Conservation (phyloP, 345 rosid species). For the Rhodomyrtus tomentosa region DNA sequence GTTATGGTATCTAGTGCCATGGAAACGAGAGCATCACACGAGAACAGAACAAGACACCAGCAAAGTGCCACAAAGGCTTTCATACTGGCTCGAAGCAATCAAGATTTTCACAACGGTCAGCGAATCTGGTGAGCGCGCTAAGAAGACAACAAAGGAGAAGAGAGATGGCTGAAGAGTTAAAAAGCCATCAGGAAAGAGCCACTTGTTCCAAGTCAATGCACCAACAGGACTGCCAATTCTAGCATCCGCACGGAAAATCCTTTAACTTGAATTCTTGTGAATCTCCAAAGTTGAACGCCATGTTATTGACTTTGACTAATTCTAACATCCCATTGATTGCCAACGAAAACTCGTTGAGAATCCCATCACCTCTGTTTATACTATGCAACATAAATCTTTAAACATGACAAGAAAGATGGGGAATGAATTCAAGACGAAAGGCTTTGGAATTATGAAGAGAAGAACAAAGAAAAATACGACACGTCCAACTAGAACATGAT, state of each 20-base stretch:
- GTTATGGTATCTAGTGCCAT: neutral
- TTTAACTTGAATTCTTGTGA: too few relatives aligned
- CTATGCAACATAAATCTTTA: too few relatives aligned
- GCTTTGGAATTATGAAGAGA: neutral
- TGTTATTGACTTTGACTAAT: too few relatives aligned
- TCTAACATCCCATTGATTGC: neutral
- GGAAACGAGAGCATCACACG: neutral
- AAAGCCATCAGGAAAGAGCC: neutral
- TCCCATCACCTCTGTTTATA: neutral
- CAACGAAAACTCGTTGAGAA: neutral
- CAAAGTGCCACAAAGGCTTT: neutral
- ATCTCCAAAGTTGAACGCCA: too few relatives aligned
- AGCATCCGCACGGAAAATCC: too few relatives aligned
- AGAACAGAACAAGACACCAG: neutral
- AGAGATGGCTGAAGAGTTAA: neutral
- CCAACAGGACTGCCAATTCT: too few relatives aligned
- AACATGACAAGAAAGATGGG: neutral
- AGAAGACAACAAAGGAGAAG: neutral
- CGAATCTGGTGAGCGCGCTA: constrained; percentile 5
- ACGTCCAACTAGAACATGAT: neutral
- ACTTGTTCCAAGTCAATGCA: neutral
- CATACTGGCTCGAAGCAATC: neutral
- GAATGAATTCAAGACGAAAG: neutral
- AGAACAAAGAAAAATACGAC: neutral
- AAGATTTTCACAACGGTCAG: neutral